Evolutionary conservation across 495 filamentous ascomycete genomes (phyloP), one percentile per base, ranked within the genome.

Genomic region (Xylaria sp.): DNA sequence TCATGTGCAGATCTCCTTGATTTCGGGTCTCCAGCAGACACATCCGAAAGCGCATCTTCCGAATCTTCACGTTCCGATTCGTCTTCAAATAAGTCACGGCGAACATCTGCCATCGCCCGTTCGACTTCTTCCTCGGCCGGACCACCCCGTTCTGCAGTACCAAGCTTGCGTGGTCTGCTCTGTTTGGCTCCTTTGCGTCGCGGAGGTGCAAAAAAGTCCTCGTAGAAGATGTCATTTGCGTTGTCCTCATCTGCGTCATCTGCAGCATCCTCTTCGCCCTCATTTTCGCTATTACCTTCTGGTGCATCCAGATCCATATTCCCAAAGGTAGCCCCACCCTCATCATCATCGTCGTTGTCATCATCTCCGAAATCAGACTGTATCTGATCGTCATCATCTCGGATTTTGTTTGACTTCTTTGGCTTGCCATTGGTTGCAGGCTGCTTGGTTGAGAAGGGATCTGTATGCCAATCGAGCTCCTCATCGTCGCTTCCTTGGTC

Each of bases 31-130:
- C 86, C 84, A 24, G 86, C 84, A 19, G 86, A 87, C 57, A 80
- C 83, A 63, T 89, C 86, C 41, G 84, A 89, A 52, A 86, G 81
- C 43, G 85, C 83, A 67, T 90, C 81, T 71, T 86, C 85, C 9
- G 82, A 84, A 52, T 85, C 87, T 24, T 85, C 86, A 4, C 81
- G 81, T 63, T 91, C 90, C 9, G 84, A 85, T 35, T 91, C 87
- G 71, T 97, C 95, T 35, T 97, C 93, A 70, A 98, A 98, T 29
- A 99, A 84, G 79, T 98, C 96, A 57, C 95, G 92, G 26, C 93
- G 92, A 40, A 97, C 94, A 73, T 94, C 90, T 29, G 89, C 91
- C 83, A 98, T 97, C n/a, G 94, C 93, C 52, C 93, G 90, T 73
- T 97, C 86, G 21, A 98, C 81, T 67, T 94, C 90, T 40, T 83